Conservation (phyloP, 495 filamentous ascomycete species). For the Amphirosellinia nigrospora region DNA sequence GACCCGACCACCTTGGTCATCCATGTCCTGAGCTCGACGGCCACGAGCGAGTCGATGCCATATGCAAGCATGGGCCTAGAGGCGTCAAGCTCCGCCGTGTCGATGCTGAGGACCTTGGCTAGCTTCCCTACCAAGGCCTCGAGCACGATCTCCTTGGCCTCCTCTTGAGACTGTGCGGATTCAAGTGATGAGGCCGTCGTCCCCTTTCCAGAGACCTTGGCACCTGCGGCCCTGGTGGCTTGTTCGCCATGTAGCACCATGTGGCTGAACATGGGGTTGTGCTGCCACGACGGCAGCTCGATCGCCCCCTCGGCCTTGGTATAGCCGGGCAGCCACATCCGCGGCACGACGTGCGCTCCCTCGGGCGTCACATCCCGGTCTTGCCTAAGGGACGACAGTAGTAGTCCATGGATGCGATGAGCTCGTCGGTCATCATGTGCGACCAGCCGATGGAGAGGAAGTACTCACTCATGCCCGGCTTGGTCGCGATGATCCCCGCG, state of each 20-base stretch:
- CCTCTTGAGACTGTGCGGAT: background rate
- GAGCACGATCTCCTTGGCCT: constrained; percentile 1
- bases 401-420: constrained; percentile 3
- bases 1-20: constrained; percentile 36
- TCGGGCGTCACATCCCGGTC: constrained; percentile 2
- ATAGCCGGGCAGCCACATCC: constrained; percentile 4
- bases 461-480: constrained; percentile 1
- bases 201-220: background rate
- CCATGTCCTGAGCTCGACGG: constrained; percentile 44
- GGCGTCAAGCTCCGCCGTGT: constrained; percentile 35
- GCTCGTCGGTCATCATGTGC: background rate
- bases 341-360: constrained; percentile 3
- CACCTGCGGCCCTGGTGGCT: background rate
- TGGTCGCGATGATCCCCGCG: constrained; percentile 8
- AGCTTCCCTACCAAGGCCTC: background rate
- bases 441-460: constrained; percentile 9
- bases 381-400: background rate
- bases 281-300: background rate
- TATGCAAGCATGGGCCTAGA: constrained; percentile 32
- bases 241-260: constrained; percentile 3
- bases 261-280: constrained; percentile 2
- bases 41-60: constrained; percentile 48
- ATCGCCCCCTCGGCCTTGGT: constrained; percentile 1
- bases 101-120: background rate
- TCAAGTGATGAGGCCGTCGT: background rate